These are phyloP conservation scores for Penicillium bovifimosum DNA, from an alignment of 495 filamentous ascomycete genomes.

Conservation along the genomic window DNA sequence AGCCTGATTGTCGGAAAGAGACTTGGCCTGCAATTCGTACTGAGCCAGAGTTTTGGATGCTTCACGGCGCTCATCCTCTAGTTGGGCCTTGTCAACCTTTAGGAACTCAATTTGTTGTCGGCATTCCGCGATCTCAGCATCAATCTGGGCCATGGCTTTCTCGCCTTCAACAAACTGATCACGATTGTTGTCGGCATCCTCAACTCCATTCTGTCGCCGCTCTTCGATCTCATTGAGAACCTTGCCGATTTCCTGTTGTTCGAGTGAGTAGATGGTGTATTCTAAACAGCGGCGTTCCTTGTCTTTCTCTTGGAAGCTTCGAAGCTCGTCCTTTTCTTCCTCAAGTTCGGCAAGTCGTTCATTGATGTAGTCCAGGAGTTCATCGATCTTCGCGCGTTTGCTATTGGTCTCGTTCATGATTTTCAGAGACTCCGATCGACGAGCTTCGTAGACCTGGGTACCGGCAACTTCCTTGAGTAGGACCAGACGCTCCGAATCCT, in stretches of 20 bases:
- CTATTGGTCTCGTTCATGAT: constrained; percentile 97
- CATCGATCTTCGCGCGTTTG: constrained; percentile 91
- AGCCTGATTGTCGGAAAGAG: constrained; percentile 71
- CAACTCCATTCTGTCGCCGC: constrained; percentile 69
- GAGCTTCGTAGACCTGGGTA: constrained; percentile 92
- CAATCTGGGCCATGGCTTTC: constrained; percentile 69
- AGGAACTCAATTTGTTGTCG: constrained; percentile 80
- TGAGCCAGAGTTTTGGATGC: constrained; percentile 71
- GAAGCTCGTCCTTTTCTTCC: constrained; percentile 93
- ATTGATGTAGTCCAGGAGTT: constrained; percentile 82
- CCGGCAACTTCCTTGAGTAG: constrained; percentile 96
- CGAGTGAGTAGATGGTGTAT: constrained; percentile 87
- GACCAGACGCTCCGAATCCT: constrained; percentile 81
- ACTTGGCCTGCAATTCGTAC: constrained; percentile 77
- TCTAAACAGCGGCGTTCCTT: constrained; percentile 87
- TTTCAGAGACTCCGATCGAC: constrained; percentile 81
- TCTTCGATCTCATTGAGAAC: constrained; percentile 81
- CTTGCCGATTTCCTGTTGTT: constrained; percentile 71
- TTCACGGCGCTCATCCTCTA: constrained; percentile 86
- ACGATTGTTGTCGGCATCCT: constrained; percentile 75
- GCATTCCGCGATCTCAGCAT: constrained; percentile 69
- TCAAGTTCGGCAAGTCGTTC: constrained; percentile 85
- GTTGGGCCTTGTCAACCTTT: constrained; percentile 77
- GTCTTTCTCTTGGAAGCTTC: constrained; percentile 90
- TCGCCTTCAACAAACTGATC: constrained; percentile 74